Evolutionary conservation across 2,329 filamentous ascomycete genomes (phyloP), one percentile per base, ranked within the genome.

Genomic region (Curvularia sp.): DNA sequence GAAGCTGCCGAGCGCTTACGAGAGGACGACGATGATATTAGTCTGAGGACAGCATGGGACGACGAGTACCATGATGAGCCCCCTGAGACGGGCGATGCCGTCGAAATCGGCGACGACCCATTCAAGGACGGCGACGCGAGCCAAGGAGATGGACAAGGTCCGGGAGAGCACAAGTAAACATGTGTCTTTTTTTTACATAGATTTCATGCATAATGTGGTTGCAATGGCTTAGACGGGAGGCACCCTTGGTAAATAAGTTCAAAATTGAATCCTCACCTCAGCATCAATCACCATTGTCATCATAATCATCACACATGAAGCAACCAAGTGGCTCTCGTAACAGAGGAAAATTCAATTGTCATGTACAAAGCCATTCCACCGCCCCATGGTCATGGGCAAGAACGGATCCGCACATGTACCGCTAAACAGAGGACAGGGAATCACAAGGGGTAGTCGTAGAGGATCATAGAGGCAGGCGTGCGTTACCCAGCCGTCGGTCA

Each of bases 11-110:
- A 77, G 58, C 65, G 69, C 1, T 59, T 81, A 49, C 62, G 80
- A 5, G 82, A 84, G 49, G 81, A 83, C 21, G 83, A 83, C 18
- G 80, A 80, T 68, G 82, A 78, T 78, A 87, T 80, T 48, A 79
- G 77, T 59, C 66, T 83, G 49, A 79, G 81, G 58, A 82, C 84
- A 53, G 82, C 84, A 28, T 84, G 72, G 70, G 73, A 68, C 21
- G 74, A 75, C 32, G 73, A 74, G 50, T 81, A 80, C 63, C 70
- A 74, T 46, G 80, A 81, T 61, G 78, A 81, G 25, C 75, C 74
- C 25, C 76, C 76, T 1, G 71, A 74, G 48, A 74, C 76, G 39
- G 80, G 78, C 21, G 79, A 80, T 51, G 79, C 77, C 1, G 60
- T 72, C 5, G 73, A 76, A 27, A 70, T 76, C 28, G 75, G 77